Evolutionary conservation across 2,329 filamentous ascomycete genomes (phyloP), one percentile per base, ranked within the genome.

Genomic region (Aquanectria penicillioides): DNA sequence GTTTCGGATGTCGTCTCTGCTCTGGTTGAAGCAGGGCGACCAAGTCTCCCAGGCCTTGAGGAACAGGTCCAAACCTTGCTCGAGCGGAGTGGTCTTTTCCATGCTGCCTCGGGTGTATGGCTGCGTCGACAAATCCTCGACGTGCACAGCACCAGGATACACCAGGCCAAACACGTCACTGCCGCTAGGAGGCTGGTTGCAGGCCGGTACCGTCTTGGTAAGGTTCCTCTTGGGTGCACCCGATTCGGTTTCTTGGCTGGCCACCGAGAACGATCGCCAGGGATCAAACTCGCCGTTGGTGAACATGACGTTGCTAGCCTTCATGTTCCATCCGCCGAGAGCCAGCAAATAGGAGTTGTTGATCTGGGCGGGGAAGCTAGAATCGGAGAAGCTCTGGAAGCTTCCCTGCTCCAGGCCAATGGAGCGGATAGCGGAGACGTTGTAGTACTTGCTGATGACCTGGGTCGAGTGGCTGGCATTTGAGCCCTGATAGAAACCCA

Each of bases 321-420:
- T 63, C 61, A 67, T 65, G 48, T 69, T 53, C 72, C 72, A 74
- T 3, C 71, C 71, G 20, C 65, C 62, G 25, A 65, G 56, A 37
- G 56, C 68, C 48, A 73, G 64, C 31, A 80, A 77, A 65, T 83
- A 78, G 62, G 81, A 81, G 46, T 57, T 52, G 37, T 43, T 52
- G 18, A 25, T 38, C 18, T n/a, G n/a, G 3, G 20, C 7, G 1
- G 61, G 61, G 20, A 61, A 52, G 43, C 50, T 53, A 4, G 58
- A 56, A 11, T 36, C 37, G 22, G 18, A 29, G 12, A 57, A 56
- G 9, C 2, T 17, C 11, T 26, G 12, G 28, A 57, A 57, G 12
- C 11, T 36, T 3, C 15, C 22, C 4, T 52, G 33, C 34, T 57
- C 55, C 10, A 49, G 3, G 13, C n/a, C 22, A 26, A 61, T 28